Evolutionary conservation across 2,329 filamentous ascomycete genomes (phyloP).

Genomic region (Trichophyton equinum): DNA sequence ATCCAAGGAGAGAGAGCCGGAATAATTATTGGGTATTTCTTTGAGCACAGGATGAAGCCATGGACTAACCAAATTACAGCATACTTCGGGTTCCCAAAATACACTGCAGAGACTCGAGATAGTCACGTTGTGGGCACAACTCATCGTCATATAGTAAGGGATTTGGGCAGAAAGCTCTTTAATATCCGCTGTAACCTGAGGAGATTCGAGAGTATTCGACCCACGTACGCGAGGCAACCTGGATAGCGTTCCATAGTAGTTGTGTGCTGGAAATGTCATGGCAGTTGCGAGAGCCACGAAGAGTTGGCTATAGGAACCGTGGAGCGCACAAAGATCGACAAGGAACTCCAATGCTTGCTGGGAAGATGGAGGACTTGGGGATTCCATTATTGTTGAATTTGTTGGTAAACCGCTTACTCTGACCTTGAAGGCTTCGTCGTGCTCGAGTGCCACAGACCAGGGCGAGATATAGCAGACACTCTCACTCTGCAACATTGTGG

Average conservation of each 20-base stretch:
- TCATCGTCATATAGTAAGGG: conserved; percentile 8
- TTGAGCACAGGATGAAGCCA: conserved; percentile 4
- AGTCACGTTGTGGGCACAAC: not conserved
- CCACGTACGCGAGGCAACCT: not conserved
- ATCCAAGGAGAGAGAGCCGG: conserved; percentile 2
- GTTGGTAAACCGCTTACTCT: not conserved
- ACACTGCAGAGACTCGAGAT: conserved; percentile 6
- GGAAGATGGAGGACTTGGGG: not conserved
- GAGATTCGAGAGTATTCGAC: not conserved
- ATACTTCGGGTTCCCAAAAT: conserved; percentile 6
- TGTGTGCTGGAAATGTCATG: conserved; percentile 6
- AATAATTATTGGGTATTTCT: conserved; percentile 6
- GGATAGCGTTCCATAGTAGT: conserved; percentile 1
- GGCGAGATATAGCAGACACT: not conserved
- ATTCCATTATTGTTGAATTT: conserved; percentile 1
- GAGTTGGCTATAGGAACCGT: conserved; percentile 6
- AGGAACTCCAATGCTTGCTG: conserved; percentile 4
- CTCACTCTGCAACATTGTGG: not conserved
- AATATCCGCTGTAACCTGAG: not conserved
- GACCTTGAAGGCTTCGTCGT: not conserved
- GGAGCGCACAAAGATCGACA: not conserved
- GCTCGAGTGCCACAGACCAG: conserved; percentile 2
- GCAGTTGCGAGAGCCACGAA: conserved; percentile 5
- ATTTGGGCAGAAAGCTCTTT: conserved; percentile 1
- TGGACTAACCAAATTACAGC: conserved; percentile 7